phyloP scores from a whole-genome alignment of 768 basidiomycete species.

The Cantharellus anzutake region DNA sequence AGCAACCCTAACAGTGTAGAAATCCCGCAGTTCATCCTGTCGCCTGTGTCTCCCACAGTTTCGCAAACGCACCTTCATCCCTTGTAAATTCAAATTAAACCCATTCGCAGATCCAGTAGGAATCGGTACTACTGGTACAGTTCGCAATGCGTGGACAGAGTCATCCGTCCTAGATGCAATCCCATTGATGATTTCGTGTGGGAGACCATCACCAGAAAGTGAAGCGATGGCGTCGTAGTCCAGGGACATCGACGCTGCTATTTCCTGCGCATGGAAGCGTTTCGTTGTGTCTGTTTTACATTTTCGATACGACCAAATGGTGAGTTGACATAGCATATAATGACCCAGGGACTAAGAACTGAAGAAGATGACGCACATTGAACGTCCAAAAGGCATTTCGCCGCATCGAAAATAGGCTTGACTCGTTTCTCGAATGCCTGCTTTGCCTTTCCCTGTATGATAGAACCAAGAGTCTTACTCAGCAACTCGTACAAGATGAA shows the following conservation, averaged over 20 bases:
- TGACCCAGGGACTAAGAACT: not conserved
- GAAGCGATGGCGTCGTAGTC: conserved; percentile 53
- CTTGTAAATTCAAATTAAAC: conserved; percentile 51
- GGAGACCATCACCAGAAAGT: conserved; percentile 68
- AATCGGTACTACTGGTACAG: conserved; percentile 50
- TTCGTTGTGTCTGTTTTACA: conserved; percentile 37
- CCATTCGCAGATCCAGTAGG: conserved; percentile 76
- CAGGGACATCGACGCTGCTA: conserved; percentile 36
- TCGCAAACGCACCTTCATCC: conserved; percentile 30
- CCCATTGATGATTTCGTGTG: conserved; percentile 75
- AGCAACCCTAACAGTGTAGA: conserved; percentile 30
- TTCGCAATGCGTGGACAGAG: conserved; percentile 32
- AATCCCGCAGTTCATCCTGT: not conserved
- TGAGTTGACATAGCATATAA: not conserved
- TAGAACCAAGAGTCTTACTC: not conserved
- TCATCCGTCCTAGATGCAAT: conserved; percentile 47
- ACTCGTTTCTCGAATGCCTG: conserved; percentile 35
- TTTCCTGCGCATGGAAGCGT: conserved; percentile 42
- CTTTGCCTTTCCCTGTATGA: conserved; percentile 37
- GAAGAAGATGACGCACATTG: conserved; percentile 28
- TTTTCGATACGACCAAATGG: not conserved
- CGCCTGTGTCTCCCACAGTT: not conserved
- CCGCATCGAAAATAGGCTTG: conserved; percentile 52
- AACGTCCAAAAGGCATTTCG: conserved; percentile 41
- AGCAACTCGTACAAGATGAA: not conserved